Evolutionary conservation across 2,329 filamentous ascomycete species (phyloP).

Genomic region (Claviceps purpurea): DNA sequence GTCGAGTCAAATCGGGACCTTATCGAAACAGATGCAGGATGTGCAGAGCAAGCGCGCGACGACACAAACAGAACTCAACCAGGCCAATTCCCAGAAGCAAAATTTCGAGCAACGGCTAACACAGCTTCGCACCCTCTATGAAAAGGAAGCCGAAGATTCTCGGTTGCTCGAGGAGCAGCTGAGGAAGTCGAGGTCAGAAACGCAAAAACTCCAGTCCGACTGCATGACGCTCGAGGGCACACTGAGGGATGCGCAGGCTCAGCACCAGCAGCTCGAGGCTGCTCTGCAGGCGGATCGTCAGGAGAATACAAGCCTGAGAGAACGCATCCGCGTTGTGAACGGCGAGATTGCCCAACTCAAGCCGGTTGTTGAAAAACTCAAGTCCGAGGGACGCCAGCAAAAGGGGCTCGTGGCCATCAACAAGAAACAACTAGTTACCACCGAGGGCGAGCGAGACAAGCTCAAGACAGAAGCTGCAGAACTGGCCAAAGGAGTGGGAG

Average conservation of each 20-base stretch:
- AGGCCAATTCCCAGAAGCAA: conserved; percentile 74
- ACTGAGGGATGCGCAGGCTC: conserved; percentile 66
- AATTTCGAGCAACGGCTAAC: conserved; percentile 83
- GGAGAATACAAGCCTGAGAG: conserved; percentile 75
- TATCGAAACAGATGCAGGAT: conserved; percentile 89
- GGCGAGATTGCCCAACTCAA: conserved; percentile 71
- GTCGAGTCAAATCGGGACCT: conserved; percentile 83
- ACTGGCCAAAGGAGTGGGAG: conserved; percentile 37
- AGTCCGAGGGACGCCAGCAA: conserved; percentile 82
- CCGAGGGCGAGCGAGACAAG: conserved; percentile 79
- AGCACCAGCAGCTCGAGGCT: conserved; percentile 63
- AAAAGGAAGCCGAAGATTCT: conserved; percentile 82
- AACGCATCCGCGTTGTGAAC: conserved; percentile 74
- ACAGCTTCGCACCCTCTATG: conserved; percentile 77
- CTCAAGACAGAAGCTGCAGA: conserved; percentile 67
- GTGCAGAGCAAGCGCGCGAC: conserved; percentile 69
- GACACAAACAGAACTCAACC: conserved; percentile 70
- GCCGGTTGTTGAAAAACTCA: conserved; percentile 85
- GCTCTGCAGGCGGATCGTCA: conserved; percentile 76
- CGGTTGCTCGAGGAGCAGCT: conserved; percentile 76
- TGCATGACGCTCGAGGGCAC: conserved; percentile 70
- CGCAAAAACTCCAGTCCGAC: conserved; percentile 71
- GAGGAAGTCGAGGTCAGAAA: conserved; percentile 61
- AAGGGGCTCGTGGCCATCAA: conserved; percentile 96
- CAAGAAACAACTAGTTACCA: conserved; percentile 89